These are phyloP conservation scores for Lotmaria passim DNA, from an alignment of 208 protist genomes.

Conservation along the genomic window DNA sequence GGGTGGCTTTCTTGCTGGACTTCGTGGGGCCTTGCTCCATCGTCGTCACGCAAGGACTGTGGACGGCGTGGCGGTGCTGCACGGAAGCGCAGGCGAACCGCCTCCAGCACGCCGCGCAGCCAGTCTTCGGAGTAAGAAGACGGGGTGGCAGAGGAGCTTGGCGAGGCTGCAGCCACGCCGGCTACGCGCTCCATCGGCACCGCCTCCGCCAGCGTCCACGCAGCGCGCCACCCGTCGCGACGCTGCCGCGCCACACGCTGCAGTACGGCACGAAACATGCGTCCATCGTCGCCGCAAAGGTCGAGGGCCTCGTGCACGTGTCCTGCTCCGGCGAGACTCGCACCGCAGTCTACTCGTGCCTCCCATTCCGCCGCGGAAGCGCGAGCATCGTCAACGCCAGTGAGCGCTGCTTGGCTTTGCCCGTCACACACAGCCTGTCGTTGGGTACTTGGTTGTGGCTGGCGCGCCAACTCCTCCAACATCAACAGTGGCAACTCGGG, in stretches of 20 bases:
- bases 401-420: no score
- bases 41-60: no score
- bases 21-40: not conserved
- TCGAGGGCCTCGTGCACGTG: slow-evolving; percentile 35
- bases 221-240: slow-evolving; percentile 36
- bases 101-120: slow-evolving; percentile 36
- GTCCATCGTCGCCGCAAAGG: slow-evolving; percentile 35
- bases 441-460: not conserved
- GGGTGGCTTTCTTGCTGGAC: not conserved
- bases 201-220: slow-evolving; percentile 36
- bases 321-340: slow-evolving; percentile 42
- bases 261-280: slow-evolving; percentile 29
- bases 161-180: slow-evolving; percentile 1
- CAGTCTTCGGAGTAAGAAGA: slow-evolving; percentile 19
- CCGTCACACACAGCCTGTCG: not conserved
- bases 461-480: slow-evolving; percentile 36
- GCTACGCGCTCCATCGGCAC: slow-evolving; percentile 28
- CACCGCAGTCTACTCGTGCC: slow-evolving; percentile 42
- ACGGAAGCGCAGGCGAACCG: slow-evolving; percentile 18
- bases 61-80: slow-evolving; percentile 2
- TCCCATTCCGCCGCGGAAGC: slow-evolving; percentile 5
- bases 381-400: not conserved
- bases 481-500: slow-evolving; percentile 55
- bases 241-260: slow-evolving; percentile 21
- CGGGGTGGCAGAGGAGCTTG: not conserved